Evolutionary conservation across 129 eudicot species (phyloP).

Genomic region (Flaveria sonorensis): DNA sequence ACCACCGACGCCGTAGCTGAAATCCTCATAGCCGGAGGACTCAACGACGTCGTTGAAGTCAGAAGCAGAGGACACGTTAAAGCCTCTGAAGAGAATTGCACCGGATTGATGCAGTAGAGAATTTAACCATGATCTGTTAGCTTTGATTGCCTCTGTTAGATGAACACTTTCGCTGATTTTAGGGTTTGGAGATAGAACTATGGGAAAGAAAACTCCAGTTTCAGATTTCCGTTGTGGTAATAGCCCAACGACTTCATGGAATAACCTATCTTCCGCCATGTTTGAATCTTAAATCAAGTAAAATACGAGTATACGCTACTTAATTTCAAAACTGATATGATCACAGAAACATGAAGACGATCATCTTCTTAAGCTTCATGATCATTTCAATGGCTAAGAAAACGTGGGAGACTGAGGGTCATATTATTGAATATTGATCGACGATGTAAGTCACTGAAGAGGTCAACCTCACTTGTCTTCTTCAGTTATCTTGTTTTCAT

Average conservation of each 20-base stretch:
- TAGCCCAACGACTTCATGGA: conserved; percentile 38
- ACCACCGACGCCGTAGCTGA: conserved; percentile 34
- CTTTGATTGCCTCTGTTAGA: conserved; percentile 44
- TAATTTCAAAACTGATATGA: neutral
- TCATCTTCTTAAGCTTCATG: too few relatives aligned
- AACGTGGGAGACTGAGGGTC: too few relatives aligned
- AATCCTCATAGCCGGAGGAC: conserved; percentile 39
- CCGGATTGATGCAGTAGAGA: conserved; percentile 31
- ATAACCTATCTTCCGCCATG: conserved; percentile 47
- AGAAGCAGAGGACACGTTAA: conserved; percentile 42
- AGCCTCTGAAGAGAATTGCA: conserved; percentile 42
- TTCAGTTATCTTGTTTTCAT: too few relatives aligned
- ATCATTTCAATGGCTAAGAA: too few relatives aligned
- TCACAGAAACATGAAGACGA: too few relatives aligned
- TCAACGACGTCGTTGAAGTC: conserved; percentile 65
- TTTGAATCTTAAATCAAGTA: neutral
- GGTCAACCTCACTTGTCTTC: neutral
- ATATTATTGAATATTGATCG: too few relatives aligned
- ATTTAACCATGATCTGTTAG: conserved; percentile 48
- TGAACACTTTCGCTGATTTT: conserved; percentile 4
- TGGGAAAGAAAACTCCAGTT: conserved; percentile 26
- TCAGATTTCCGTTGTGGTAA: conserved; percentile 20
- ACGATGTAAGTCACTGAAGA: neutral
- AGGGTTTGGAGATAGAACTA: conserved; percentile 36
- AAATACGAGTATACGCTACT: neutral